Evolutionary conservation across 1,284 basidiomycete species (phyloP), one percentile per base, ranked within the genome.

Genomic region (Coniferiporia sulphurascens): DNA sequence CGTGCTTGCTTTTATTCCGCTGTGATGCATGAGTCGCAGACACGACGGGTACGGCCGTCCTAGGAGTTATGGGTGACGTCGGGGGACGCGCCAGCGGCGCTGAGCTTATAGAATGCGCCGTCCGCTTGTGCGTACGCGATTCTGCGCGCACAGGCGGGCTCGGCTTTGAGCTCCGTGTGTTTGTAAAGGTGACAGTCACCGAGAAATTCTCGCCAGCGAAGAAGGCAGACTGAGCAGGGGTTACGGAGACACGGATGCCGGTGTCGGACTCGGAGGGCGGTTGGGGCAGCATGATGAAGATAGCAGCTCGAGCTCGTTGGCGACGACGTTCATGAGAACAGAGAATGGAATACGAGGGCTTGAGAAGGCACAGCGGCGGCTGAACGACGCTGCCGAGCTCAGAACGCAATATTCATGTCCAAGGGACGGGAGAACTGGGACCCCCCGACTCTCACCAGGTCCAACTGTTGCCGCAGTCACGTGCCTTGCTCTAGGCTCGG

Each of bases 191-290:
- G 68, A 98, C 86, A 4, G 84, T 87, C 15, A 92, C 91, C 5
- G 85, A 78, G 72, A 96, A 92, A 0, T 83, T 77, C 71, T 98
- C 95, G 62, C 95, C 95, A 0, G 95, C 93, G 71, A 95, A 98
- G 74, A 91, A 97, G 0, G 92, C 91, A 0, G 92, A 90, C 64
- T 94, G 89, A 0, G 87, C 80, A 2, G 95, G 95, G 0, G 85
- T 79, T 27, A 89, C 84, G 34, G 82, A 77, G 49, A 90, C 82
- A 48, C 84, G 83, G 9, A 90, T 80, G 4, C 58, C 58, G 15
- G 52, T 48, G 19, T 59, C 52, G 49, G 46, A 15, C n/a, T n/a
- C n/a, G 10, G 49, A 3, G 17, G 44, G 19, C 17, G 44, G 17
- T 19, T 15, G 44, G 44, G 44, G 19, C 17, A n/a, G 44, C 44